Conservation (phyloP, 306 rosid genomes). For the Vigna trinervia region DNA sequence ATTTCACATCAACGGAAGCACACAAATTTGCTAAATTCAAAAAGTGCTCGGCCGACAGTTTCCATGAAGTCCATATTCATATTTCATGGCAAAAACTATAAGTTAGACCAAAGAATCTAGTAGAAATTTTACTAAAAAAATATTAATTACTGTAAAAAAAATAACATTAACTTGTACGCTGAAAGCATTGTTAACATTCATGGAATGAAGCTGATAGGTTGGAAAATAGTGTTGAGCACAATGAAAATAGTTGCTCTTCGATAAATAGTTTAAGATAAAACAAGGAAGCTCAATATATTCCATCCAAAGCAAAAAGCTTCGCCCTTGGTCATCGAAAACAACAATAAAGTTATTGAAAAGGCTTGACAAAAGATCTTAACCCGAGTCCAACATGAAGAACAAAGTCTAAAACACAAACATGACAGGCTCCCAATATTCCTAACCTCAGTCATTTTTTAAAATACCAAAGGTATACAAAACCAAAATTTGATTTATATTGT, state of each 20-base stretch:
- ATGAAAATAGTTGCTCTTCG: conserved; percentile 3
- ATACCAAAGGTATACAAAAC: conserved; percentile 26
- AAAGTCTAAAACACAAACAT: conserved; percentile 10
- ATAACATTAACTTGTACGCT: not conserved
- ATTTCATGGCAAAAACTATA: conserved; percentile 12
- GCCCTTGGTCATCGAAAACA: not conserved
- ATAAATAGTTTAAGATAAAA: conserved; percentile 21
- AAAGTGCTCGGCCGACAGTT: conserved; percentile 29
- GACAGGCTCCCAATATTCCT: conserved; percentile 3
- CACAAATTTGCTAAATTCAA: conserved; percentile 4
- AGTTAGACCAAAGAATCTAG: conserved; percentile 19
- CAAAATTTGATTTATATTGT: conserved; percentile 14
- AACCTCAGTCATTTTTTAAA: conserved; percentile 29
- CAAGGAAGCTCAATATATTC: not conserved
- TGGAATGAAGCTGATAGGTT: conserved; percentile 13
- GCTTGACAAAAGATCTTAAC: conserved; percentile 31
- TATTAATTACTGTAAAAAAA: conserved; percentile 1
- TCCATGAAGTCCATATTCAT: conserved; percentile 11
- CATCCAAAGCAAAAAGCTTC: not conserved
- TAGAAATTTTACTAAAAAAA: conserved; percentile 14
- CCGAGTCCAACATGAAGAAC: conserved; percentile 12
- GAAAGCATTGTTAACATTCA: not conserved
- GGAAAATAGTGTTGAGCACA: not conserved
- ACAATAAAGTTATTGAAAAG: conserved; percentile 28
- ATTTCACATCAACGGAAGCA: conserved; percentile 39